Percentiles rank a stretch among this genome's conserved stretches.
phyloP scores from a whole-genome alignment of 2,329 filamentous ascomycete species.

The Verticillium dahliae region DNA sequence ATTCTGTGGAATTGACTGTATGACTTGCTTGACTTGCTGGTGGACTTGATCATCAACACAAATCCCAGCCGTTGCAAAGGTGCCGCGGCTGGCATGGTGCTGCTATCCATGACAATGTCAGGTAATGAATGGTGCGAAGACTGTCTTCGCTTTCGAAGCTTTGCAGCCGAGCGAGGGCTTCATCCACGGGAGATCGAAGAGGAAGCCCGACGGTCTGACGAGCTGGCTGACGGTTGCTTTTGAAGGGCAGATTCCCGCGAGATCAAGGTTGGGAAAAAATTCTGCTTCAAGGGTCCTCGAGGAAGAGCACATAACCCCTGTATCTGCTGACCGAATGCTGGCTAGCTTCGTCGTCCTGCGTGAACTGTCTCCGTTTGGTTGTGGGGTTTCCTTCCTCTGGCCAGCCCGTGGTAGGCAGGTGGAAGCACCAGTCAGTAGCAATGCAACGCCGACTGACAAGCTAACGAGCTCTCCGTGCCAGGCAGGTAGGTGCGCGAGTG shows the following conservation, averaged over 20 bases:
- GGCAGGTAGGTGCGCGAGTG: too few species aligned
- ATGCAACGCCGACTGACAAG: too few species aligned
- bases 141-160: neutral
- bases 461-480: too few species aligned
- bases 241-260: neutral
- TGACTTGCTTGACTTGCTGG: neutral
- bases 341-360: neutral
- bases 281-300: neutral
- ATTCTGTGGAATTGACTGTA: neutral
- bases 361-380: neutral
- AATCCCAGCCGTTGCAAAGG: neutral
- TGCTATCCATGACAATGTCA: neutral
- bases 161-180: neutral
- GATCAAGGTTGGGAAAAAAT: neutral
- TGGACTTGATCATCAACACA: neutral
- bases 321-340: neutral
- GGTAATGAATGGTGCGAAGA: neutral
- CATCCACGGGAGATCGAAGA: slow-evolving; percentile 6
- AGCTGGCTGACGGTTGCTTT: neutral
- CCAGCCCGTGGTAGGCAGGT: neutral
- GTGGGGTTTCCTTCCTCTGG: neutral
- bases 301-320: neutral
- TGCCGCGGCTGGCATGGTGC: neutral
- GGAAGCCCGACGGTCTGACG: slow-evolving; percentile 1
- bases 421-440: neutral